Evolutionary conservation across 768 basidiomycete genomes (phyloP), one percentile per base, ranked within the genome.

Genomic region (Termitomyces sp.): DNA sequence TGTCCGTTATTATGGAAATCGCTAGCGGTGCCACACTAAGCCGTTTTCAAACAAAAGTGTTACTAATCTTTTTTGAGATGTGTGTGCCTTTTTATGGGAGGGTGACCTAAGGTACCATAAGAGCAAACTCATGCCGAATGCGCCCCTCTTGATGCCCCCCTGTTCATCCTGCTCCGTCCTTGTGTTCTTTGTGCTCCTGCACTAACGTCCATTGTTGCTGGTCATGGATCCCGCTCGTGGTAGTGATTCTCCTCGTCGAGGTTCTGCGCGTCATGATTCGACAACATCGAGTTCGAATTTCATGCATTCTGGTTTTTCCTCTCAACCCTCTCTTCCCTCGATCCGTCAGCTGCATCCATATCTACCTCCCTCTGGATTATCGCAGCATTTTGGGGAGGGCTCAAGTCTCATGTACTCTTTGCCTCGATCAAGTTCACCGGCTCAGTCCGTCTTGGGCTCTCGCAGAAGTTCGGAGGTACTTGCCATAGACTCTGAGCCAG

Each of bases 341-440:
- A 88, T 90, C 65, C 83, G 82, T 52, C 81, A 86, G 35, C 74
- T 89, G 24, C 85, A 87, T 67, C 84, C 83, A 30, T 84, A 82
- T 69, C 78, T 86, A 22, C 79, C 81, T 3, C 81, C 79, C n/a
- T 72, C 85, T 8, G 74, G 75, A n/a, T 66, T 73, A 59, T 61
- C 68, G 9, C 70, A 71, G 51, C 67, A 65, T 45, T 62, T 54
- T 4, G 63, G 57, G 36, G 66, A 67, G 45, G 57, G 62, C 46
- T 44, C 64, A 16, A 47, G 53, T 20, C 60, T 64, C 51, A 51
- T 63, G 65, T 58, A 60, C 62, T 38, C 71, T 32, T 66, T 65
- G 35, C 41, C 66, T 40, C 64, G 68, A 20, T 48, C 70, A 24
- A 70, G 70, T 60, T 45, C 67, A 5, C 70, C 68, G 36, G 64